Evolutionary conservation across 2,329 filamentous ascomycete genomes (phyloP), one percentile per base, ranked within the genome.

Genomic region (Sclerotinia spermophila): DNA sequence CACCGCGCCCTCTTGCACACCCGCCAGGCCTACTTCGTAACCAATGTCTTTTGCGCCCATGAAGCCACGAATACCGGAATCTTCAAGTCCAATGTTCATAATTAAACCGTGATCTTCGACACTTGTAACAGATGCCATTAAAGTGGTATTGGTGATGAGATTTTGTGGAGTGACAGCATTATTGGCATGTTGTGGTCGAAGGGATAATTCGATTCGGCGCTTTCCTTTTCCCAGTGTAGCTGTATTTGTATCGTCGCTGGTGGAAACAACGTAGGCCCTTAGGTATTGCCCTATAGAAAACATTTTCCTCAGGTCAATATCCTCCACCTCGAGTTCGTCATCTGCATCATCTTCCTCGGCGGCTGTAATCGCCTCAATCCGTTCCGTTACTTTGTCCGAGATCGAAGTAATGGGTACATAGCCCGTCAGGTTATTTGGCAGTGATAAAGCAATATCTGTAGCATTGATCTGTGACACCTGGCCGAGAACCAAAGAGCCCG

Each of bases 91-190:
- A 51, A 98, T 82, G 76, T 97, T 93, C 93, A 99, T 97, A 70
- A 98, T 88, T 71, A 96, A 86, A 73, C 96, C 96, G 78, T 97
- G 94, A 77, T 99, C 96, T 81, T 99, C 95, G n/a, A 96, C 91
- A 80, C 95, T 99, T 66, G 87, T 82, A 38, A 99, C 90, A 0
- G 94, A 91, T 2, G 94, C 95, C 86, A 98, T 96, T 30, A 98
- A 83, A 60, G 92, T 94, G 74, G 85, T 86, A 77, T 97, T 91
- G 55, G 86, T 82, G 15, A 96, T 89, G 15, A 97, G 81, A 76
- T 93, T 93, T 55, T 91, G 88, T 74, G 88, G 86, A 5, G 86
- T 84, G 33, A 99, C 83, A 1, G 92, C 90, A 3, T 86, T 86
- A 79, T 99, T 99, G 69, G 93, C 86, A 73, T 92, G 86, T 71